phyloP scores from a whole-genome alignment of 78 protist genomes.

The Guillardia theta region DNA sequence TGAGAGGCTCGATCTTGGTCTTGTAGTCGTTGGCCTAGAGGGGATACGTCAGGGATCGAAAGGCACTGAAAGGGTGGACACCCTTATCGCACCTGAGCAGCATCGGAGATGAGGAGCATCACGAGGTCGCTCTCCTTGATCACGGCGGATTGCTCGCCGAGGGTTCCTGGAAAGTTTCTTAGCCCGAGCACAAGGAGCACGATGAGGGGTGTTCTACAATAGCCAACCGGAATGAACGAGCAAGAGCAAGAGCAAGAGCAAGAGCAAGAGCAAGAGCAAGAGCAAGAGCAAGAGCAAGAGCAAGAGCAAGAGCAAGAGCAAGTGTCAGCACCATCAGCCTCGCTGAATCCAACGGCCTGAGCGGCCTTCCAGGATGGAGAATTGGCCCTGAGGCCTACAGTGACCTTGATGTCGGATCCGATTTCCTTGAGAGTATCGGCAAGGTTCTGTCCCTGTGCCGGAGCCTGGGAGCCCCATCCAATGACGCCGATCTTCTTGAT shows the following conservation, averaged over 20 bases:
- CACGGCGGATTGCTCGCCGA: constrained; percentile 2
- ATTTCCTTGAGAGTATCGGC: constrained; percentile 2
- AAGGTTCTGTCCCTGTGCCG: constrained; percentile 46
- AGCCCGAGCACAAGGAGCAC: too few relatives aligned
- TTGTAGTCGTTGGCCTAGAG: background rate
- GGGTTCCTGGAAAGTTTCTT: background rate
- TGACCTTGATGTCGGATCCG: background rate
- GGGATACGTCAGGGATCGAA: too few relatives aligned
- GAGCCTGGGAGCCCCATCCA: constrained; percentile 47
- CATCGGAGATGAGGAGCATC: constrained; percentile 43
- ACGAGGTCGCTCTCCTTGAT: constrained; percentile 28
- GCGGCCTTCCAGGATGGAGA: constrained; percentile 9
- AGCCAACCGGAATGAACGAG: background rate
- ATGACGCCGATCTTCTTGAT: constrained; percentile 45
- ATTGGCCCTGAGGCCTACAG: background rate
- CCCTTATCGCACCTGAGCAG: too few relatives aligned
- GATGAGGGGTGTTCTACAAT: too few relatives aligned
- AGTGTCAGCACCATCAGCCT: background rate
- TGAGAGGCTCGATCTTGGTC: background rate
- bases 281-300: background rate
- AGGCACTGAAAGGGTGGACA: too few relatives aligned
- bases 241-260: background rate
- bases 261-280: background rate
- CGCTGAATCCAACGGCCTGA: background rate
- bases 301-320: background rate